Percentiles rank a stretch among this genome's conserved stretches.
Evolutionary conservation across 352 stramenopile genomes (phyloP).

Genomic region (Achlya hypogyna): DNA sequence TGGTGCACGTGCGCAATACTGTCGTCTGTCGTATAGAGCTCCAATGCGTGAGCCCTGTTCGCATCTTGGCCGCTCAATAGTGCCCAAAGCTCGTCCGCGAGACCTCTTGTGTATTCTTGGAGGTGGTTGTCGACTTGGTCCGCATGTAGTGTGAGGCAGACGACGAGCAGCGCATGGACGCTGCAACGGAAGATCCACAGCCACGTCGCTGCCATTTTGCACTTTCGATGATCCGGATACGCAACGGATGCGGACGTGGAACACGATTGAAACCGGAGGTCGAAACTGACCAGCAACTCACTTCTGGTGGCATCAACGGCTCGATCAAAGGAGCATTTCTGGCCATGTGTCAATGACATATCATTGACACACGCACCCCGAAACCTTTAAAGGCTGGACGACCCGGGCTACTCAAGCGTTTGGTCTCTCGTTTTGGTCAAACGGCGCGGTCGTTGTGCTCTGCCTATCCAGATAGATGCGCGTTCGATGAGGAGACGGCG

Average conservation of each 20-base stretch:
- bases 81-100: constrained; percentile 1
- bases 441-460: too few relatives aligned
- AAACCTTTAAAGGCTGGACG: too few relatives aligned
- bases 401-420: too few relatives aligned
- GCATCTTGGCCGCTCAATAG: neutral
- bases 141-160: constrained; percentile 4
- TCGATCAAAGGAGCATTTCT: too few relatives aligned
- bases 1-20: constrained; percentile 58
- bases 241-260: neutral
- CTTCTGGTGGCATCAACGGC: too few relatives aligned
- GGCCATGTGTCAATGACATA: too few relatives aligned
- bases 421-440: too few relatives aligned
- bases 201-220: neutral
- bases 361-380: too few relatives aligned
- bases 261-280: constrained; percentile 21
- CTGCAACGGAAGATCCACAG: neutral
- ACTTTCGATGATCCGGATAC: neutral
- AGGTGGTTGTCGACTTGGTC: neutral
- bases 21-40: constrained; percentile 63
- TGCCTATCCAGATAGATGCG: too few relatives aligned
- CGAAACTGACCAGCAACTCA: constrained; percentile 24
- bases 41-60: neutral
- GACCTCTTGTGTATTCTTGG: neutral
- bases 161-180: neutral
- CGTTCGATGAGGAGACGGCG: too few relatives aligned